Base-by-base conservation (phyloP, 768 basidiomycete species). In the Phlebiopsis flavidoalba region DNA sequence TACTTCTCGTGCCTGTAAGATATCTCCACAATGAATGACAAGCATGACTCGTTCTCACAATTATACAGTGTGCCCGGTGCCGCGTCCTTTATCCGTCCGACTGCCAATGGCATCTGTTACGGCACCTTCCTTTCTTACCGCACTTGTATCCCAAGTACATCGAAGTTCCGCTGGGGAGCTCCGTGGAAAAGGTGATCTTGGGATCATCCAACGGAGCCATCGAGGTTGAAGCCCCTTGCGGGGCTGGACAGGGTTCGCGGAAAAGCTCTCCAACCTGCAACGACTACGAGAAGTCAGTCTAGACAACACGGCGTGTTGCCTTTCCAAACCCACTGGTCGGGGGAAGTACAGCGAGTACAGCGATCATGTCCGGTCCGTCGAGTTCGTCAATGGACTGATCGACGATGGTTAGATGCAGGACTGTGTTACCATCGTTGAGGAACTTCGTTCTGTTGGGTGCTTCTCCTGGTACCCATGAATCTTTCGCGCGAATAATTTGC, bases 201-300 rank as follows among this genome's bases (percentile, higher is more conserved):
- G 93, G 93, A 31, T 92, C 91, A 1, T 95, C 95, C 22, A 80
- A 83, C 54, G 89, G 91, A 31, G 79, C 83, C 4, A 95, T 98
- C 64, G 77, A 88, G 64, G 91, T 98, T 12, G 90, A 95, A 72
- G 93, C 91, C 4, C 89, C 94, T n/a, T n/a, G n/a, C n/a, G 3
- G 81, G 84, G 49, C 76, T 97, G 26, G 87, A 91, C 68, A 91
- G 87, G 70, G 84, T 97, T 59, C 81, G 89, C 67, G 74, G 76
- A 26, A n/a, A 89, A 88, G 50, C 79, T 96, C 26, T 76, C 87
- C 5, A 75, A 83, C 57, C 73, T 98, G 19, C 79, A 80, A 51
- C 79, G 79, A 17, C 77, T 98, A 53, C 83, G 84, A 57, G 89
- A 94, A 70, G 83, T 89, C 56, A 94, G 95, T 61, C 76, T 97